Base-by-base conservation (phyloP, 768 basidiomycete species). In the Podaxis sp. region DNA sequence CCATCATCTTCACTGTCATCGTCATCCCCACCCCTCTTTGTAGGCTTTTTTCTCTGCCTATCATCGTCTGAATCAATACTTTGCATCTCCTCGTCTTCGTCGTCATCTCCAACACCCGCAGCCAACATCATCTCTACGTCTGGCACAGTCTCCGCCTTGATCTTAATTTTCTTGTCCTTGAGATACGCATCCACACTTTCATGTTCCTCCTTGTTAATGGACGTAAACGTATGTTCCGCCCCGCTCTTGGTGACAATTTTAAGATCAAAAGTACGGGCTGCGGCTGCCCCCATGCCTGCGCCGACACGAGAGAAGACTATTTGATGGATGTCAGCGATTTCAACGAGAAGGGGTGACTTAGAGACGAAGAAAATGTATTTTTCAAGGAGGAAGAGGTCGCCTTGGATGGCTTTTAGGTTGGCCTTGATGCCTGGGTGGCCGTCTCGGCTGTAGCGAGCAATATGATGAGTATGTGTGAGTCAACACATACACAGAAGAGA, bases 311-410 rank as follows among this genome's bases (percentile, higher is more conserved):
- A 96, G 80, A 98, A 97, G 55, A 93, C 81, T 61, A 91, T 90
- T 72, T 90, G 89, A 64, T 92, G 88, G 63, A 98, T 91, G 66
- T 97, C 93, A 56, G 85, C 83, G 64, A 95, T 86, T 66, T 96
- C 93, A 67, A 98, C 83, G 68, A 97, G 88, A 36, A 87, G 86
- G 1, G 97, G 96, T 65, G 91, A 89, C 74, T 98, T 98, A 59
- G 96, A 95, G 63, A 98, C 93, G 77, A 98, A 98, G 76, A 99
- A 93, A 51, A 99, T 82, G 72, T 90, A 93, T 83, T 98, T 98
- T 69, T 98, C 97, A 64, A 99, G 88, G 80, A 98, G 85, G 83
- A 97, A 98, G 35, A 99, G 85, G 71, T 98, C 95, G 62, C 97
- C 97, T 73, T 96, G 94, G 3, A 91, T 83, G 47, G 97, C 97